Evolutionary conservation across 169 alveolate species (phyloP).

Genomic region (Plasmodium fragile): DNA sequence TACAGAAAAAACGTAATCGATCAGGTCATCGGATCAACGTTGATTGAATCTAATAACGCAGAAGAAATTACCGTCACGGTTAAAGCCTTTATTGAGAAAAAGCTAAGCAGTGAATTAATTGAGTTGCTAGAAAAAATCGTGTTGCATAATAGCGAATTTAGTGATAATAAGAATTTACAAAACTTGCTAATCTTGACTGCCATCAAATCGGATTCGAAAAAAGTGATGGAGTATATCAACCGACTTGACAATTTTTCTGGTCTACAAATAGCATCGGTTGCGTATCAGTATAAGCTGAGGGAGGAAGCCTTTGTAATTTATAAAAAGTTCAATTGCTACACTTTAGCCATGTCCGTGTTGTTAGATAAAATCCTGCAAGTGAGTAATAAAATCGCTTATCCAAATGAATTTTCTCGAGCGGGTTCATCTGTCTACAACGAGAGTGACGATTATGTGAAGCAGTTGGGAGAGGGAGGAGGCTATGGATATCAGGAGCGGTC

Average conservation of each 20-base stretch:
- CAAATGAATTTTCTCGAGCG: neutral
- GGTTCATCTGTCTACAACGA: constrained; percentile 12
- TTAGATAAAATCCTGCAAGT: constrained; percentile 80
- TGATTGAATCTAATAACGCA: constrained; percentile 97
- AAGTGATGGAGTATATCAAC: constrained; percentile 92
- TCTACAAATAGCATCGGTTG: constrained; percentile 96
- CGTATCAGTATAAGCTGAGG: constrained; percentile 80
- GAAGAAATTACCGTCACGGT: constrained; percentile 97
- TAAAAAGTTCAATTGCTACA: constrained; percentile 92
- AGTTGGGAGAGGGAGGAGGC: neutral
- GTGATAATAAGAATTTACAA: constrained; percentile 95
- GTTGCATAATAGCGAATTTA: constrained; percentile 92
- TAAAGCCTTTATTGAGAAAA: constrained; percentile 98
- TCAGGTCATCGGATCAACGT: constrained; percentile 95
- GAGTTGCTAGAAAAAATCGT: constrained; percentile 86
- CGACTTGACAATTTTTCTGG: constrained; percentile 98
- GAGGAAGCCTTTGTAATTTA: constrained; percentile 97
- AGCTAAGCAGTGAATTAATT: constrained; percentile 97
- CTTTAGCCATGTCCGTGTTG: constrained; percentile 96
- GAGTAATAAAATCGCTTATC: neutral
- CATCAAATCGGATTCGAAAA: constrained; percentile 82
- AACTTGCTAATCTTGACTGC: constrained; percentile 85
- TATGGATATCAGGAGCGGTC: neutral
- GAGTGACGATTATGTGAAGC: constrained; percentile 2
- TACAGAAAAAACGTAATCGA: constrained; percentile 96